These are phyloP conservation scores for Codiaeum variegatum DNA, from an alignment of 441 rosid species.

Conservation along the genomic window DNA sequence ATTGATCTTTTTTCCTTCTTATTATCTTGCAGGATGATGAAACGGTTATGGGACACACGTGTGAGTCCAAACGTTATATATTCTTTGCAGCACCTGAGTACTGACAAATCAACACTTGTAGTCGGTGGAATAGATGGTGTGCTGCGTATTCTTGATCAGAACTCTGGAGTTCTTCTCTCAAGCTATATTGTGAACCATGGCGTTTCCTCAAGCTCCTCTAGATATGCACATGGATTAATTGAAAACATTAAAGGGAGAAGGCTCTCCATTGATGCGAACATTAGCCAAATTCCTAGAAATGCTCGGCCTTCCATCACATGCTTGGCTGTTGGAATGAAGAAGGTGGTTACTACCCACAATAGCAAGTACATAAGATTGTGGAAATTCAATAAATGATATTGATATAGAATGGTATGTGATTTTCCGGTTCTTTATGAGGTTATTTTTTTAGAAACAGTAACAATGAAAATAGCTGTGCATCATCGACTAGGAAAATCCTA, in stretches of 20 bases:
- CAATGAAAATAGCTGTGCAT: neutral
- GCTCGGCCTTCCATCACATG: slow-evolving; percentile 63
- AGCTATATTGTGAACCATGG: slow-evolving; percentile 44
- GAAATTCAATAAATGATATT: slow-evolving; percentile 40
- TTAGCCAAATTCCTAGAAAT: slow-evolving; percentile 50
- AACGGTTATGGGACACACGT: slow-evolving; percentile 61
- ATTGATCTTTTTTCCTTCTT: neutral
- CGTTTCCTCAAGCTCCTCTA: slow-evolving; percentile 24
- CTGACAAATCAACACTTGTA: slow-evolving; percentile 47
- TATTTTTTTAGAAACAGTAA: neutral
- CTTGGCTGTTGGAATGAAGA: slow-evolving; percentile 81
- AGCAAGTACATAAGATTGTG: slow-evolving; percentile 58
- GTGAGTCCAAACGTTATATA: slow-evolving; percentile 74
- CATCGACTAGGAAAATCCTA: no score
- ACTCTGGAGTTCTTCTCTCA: slow-evolving; percentile 50
- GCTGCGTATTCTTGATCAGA: slow-evolving; percentile 64
- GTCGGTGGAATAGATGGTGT: slow-evolving; percentile 89
- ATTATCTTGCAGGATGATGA: slow-evolving; percentile 55
- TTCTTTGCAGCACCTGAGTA: slow-evolving; percentile 54
- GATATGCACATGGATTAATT: slow-evolving; percentile 16
- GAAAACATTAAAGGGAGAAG: slow-evolving; percentile 51
- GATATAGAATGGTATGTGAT: neutral
- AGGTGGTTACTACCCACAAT: slow-evolving; percentile 64
- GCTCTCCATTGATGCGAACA: slow-evolving; percentile 30
- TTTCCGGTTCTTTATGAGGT: neutral